phyloP scores from a whole-genome alignment of 805 yeast species.

The Suhomyces sp. region DNA sequence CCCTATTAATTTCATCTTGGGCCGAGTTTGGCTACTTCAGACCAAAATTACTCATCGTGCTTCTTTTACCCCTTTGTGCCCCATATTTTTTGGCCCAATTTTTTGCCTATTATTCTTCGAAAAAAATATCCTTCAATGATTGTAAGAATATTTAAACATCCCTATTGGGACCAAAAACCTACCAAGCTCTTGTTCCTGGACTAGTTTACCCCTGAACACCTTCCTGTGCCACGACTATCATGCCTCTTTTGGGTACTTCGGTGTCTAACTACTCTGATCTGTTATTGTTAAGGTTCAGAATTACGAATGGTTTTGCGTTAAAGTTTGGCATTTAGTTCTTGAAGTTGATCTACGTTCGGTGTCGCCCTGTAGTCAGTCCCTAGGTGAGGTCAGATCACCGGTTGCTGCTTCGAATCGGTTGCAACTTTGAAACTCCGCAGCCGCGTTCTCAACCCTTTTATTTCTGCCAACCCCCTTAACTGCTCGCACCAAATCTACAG shows the following conservation, averaged over 20 bases:
- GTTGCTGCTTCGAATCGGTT: not conserved
- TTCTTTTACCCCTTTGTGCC: not conserved
- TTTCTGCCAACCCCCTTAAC: not conserved
- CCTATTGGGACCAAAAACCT: not conserved
- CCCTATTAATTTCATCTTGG: not conserved
- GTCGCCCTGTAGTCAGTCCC: not conserved
- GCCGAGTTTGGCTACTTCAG: not conserved
- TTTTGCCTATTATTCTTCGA: not conserved
- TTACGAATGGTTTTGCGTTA: not conserved
- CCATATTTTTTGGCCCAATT: not conserved
- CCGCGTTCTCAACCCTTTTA: not conserved
- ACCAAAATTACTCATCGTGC: not conserved
- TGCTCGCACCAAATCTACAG: not conserved
- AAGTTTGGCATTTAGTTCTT: not conserved
- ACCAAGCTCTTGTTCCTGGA: not conserved
- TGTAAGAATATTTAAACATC: not conserved
- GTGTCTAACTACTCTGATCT: not conserved
- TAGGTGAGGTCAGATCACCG: not conserved
- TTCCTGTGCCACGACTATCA: not conserved
- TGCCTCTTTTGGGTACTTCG: not conserved
- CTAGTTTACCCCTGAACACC: not conserved
- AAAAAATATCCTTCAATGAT: not conserved
- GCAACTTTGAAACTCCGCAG: not conserved
- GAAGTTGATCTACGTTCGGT: not conserved
- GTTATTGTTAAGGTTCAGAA: not conserved